Percentiles rank a stretch among this genome's conserved stretches.
Conservation (phyloP, 805 yeast species). For the Barnettozyma sucrosica region DNA sequence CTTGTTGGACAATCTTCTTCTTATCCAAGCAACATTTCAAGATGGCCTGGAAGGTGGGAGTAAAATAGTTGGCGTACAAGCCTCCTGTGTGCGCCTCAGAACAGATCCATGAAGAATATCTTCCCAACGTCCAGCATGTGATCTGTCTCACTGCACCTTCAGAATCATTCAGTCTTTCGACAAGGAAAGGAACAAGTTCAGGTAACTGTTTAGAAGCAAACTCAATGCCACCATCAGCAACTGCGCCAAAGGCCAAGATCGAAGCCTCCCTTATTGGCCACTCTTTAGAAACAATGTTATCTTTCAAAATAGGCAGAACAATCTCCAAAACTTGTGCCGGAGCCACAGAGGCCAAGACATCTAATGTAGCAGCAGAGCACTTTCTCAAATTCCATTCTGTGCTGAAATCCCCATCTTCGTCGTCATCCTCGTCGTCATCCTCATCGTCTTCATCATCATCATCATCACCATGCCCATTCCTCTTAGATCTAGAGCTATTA, state of each 20-base stretch:
- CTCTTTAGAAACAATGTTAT: constrained; percentile 56
- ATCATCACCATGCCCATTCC: constrained; percentile 5
- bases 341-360: constrained; percentile 61
- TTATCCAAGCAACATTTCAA: constrained; percentile 71
- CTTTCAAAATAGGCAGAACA: constrained; percentile 71
- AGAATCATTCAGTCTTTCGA: constrained; percentile 66
- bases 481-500: constrained; percentile 17
- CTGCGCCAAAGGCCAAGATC: constrained; percentile 91
- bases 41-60: constrained; percentile 73
- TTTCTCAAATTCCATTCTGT: constrained; percentile 89
- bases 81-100: constrained; percentile 59
- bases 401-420: constrained; percentile 58
- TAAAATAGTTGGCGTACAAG: constrained; percentile 57
- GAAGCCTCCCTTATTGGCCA: constrained; percentile 95
- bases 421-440: constrained; percentile 67
- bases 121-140: constrained; percentile 90
- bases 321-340: constrained; percentile 63
- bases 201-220: constrained; percentile 69
- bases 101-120: constrained; percentile 80
- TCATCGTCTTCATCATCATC: constrained; percentile 49
- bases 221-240: constrained; percentile 82
- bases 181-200: constrained; percentile 74
- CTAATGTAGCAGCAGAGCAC: constrained; percentile 92
- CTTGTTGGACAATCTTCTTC: constrained; percentile 91
- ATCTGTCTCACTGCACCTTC: constrained; percentile 89